A percentile compares a stretch with the other conserved stretches of the same genome.
Evolutionary conservation across 2,329 filamentous ascomycete species (phyloP).

Genomic region (Lachnellula willkommii): DNA sequence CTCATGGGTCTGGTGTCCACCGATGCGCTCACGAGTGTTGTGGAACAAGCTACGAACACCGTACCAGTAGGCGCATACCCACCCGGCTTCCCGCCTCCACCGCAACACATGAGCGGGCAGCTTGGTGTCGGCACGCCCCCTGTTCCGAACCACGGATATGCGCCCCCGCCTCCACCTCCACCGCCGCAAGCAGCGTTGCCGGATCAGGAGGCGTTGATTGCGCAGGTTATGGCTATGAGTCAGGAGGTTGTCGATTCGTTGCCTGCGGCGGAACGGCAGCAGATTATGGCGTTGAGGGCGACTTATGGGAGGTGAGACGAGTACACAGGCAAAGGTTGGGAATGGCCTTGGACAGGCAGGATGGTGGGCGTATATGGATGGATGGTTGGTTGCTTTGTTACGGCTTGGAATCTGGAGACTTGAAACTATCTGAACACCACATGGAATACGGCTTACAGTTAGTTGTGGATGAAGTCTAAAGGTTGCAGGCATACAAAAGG

Average conservation of each 20-base stretch:
- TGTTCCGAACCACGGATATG: slow-evolving; percentile 33
- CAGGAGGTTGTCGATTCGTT: slow-evolving; percentile 75
- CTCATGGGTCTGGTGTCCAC: slow-evolving; percentile 90
- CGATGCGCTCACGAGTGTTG: slow-evolving; percentile 71
- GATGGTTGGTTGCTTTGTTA: too few species aligned
- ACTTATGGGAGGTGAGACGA: slow-evolving; percentile 19
- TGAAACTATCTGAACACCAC: too few species aligned
- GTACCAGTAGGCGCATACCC: slow-evolving; percentile 39
- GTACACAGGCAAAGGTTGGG: neutral
- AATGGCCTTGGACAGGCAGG: neutral
- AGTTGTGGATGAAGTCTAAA: too few species aligned
- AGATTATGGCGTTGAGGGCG: slow-evolving; percentile 70
- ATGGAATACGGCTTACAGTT: too few species aligned
- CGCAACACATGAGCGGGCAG: slow-evolving; percentile 34
- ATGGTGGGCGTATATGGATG: too few species aligned
- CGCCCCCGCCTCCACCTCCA: slow-evolving; percentile 27
- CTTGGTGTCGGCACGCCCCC: slow-evolving; percentile 40
- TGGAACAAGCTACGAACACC: slow-evolving; percentile 49
- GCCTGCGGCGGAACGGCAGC: slow-evolving; percentile 66
- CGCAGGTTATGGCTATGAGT: slow-evolving; percentile 75
- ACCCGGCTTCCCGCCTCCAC: slow-evolving; percentile 34
- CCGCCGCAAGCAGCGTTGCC: slow-evolving; percentile 45
- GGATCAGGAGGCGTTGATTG: slow-evolving; percentile 68
- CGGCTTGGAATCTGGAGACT: too few species aligned
- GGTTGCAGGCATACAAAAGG: too few species aligned